Evolutionary conservation across 495 filamentous ascomycete species (phyloP), one percentile per base, ranked within the genome.

Genomic region (Clohesyomyces aquaticus): DNA sequence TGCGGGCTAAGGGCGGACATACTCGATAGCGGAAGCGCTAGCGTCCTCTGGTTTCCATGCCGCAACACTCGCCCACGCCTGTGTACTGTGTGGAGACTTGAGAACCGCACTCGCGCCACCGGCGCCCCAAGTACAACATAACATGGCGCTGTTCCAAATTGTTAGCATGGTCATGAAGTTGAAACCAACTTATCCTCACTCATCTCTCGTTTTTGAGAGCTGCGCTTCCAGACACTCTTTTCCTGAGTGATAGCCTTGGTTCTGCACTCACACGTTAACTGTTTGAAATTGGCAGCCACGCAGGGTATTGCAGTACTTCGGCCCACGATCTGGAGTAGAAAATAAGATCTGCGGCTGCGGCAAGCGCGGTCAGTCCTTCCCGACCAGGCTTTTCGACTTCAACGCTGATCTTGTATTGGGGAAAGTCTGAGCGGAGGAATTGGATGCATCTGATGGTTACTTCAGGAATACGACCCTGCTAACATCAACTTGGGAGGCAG

Each of bases 281-380:
- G 14, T n/a, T n/a, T 6, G 14, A 38, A 38, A 38, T 14, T 14
- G 6, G 32, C 6, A 38, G 6, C 14, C 32, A 38, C 32, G 6
- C 32, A 14, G 32, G 6, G 6, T 38, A 38, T 6, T 6, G 6
- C 6, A 78, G 55, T 46, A 87, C 87, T 73, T 83, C 81, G 61
- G 88, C 87, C 87, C 88, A 90, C 59, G 76, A 80, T 64, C 81
- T 83, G 4, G 87, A 88, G 73, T 87, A 90, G 73, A 90, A 89
- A 18, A 90, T 82, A 14, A 87, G 80, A 69, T 90, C 83, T 43
- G 86, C 86, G 67, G 81, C 79, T 54, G 78, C 77, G 29, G 87
- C 87, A 56, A 90, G 77, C 38, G 82, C 78, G 55, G 80, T 76
- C 53, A 91, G 75, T 18, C 87, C 87, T 28, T 75, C 71, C 46